Evolutionary conservation across 2,329 filamentous ascomycete genomes (phyloP), one percentile per base, ranked within the genome.

Genomic region (Claviceps sp.): DNA sequence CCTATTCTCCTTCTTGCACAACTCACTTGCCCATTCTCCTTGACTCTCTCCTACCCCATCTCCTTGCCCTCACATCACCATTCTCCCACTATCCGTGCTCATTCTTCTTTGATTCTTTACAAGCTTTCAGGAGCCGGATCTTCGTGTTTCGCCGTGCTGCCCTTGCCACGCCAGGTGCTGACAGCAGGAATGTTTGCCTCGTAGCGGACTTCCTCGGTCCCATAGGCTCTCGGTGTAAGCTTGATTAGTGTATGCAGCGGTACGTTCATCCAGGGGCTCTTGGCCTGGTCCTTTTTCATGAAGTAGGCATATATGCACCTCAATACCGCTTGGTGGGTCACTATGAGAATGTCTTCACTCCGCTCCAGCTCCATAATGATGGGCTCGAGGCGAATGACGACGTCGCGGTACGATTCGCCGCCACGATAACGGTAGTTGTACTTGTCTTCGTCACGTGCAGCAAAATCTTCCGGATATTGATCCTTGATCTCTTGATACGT

Each of bases 351-450:
- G 64, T 98, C 94, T 68, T 97, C 93, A 60, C 85, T 88, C 56
- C 93, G 82, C 69, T 98, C 93, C 50, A 98, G 76, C 67, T 98
- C 93, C 93, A 98, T 98, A 71, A 98, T 98, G 70, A 98, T 98
- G 56, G 93, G 93, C 65, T 98, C 93, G 0, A 98, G 82, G 1
- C 93, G 88, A 62, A 96, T 97, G 42, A 98, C 93, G 1, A 98
- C 91, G 63, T 98, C 93, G 52, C 91, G 87, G 68, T 98, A 84
- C 55, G 87, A 94, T 71, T 98, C 93, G 51, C 93, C 93, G 56
- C 93, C 93, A 5, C 93, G 85, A 70, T 98, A 98, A 53, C 93
- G 88, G 72, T 98, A 98, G 73, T 98, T 97, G 79, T 97, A 97
- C 70, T 98, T 98, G 75, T 98, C 93, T 59, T 95, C 88, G 67